A percentile compares a stretch with the other conserved stretches of the same genome.
Conservation (phyloP, 1,284 basidiomycete species). For the Marasmius tenuissimus region DNA sequence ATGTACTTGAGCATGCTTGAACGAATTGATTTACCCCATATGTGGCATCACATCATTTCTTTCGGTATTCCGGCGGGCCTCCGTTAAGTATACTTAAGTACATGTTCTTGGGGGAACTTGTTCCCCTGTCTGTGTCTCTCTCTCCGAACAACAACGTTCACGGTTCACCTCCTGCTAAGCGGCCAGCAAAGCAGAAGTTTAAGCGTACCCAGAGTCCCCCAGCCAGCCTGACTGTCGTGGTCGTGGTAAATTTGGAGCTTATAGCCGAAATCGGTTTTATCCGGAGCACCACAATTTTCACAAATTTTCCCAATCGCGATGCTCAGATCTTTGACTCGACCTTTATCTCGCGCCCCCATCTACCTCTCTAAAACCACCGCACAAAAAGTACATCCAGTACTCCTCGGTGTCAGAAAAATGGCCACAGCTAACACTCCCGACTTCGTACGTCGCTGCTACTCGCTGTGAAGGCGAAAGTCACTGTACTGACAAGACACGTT, state of each 20-base stretch:
- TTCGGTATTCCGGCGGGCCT: background rate
- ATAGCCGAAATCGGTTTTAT: conserved; percentile 10
- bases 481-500: conserved; percentile 4
- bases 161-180: background rate
- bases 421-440: conserved; percentile 56
- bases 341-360: conserved; percentile 15
- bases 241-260: background rate
- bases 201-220: background rate
- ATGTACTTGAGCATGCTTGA: no score
- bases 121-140: background rate
- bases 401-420: conserved; percentile 48
- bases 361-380: conserved; percentile 11
- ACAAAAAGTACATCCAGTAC: conserved; percentile 17
- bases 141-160: background rate
- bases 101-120: background rate
- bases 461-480: background rate
- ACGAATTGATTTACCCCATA: no score
- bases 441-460: conserved; percentile 46
- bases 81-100: background rate
- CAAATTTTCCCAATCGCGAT: conserved; percentile 9
- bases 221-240: background rate
- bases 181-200: background rate
- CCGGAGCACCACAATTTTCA: conserved; percentile 10
- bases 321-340: conserved; percentile 13
- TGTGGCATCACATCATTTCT: no score